Base-by-base conservation (phyloP, 139 green algal species). In the Micractinium sp. region DNA sequence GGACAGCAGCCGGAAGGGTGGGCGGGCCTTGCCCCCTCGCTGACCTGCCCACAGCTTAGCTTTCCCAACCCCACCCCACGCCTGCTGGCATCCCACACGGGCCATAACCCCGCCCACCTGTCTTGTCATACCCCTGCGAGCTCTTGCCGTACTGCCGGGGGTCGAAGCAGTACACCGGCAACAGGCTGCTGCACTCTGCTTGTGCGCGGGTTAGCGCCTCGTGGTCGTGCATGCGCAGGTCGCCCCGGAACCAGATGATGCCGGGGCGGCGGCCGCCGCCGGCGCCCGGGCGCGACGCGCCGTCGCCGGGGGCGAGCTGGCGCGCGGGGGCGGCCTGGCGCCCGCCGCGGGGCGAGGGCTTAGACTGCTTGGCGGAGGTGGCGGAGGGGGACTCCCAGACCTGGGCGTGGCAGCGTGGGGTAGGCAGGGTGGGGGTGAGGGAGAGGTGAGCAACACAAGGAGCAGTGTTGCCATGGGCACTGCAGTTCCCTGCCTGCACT, bases 161-260 rank as follows among this genome's bases (percentile, higher is more conserved):
- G 82, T 96, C 93, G 41, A 96, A 96, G 88, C 92, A 94, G 82
- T 93, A 95, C 56, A 96, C 92, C 1, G 92, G 91, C 79, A 96
- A 20, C 38, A 96, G 35, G 63, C 82, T 90, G 56, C 66, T 75
- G 53, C 81, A 87, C 79, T 92, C 91, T 29, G 90, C 74, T 41
- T 82, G 89, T 14, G 93, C 93, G 1, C n/a, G 73, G 18, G 22
- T 63, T 60, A 96, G 85, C 3, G 93, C 93, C 81, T 93, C 93
- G 66, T 96, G 86, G 75, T 96, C 93, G 66, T 96, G 92, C 61
- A 96, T 63, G 23, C 93, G 90, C 63, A 96, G 85, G 90, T 96
- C 93, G 63, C 88, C 89, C 31, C 92, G 82, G 56, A 93, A 92
- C 88, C 90, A 94, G 0, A 94, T n/a, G 15, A 94, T 75, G 29